Evolutionary conservation across 352 stramenopile species (phyloP).

Genomic region (Phytophthora boehmeriae): DNA sequence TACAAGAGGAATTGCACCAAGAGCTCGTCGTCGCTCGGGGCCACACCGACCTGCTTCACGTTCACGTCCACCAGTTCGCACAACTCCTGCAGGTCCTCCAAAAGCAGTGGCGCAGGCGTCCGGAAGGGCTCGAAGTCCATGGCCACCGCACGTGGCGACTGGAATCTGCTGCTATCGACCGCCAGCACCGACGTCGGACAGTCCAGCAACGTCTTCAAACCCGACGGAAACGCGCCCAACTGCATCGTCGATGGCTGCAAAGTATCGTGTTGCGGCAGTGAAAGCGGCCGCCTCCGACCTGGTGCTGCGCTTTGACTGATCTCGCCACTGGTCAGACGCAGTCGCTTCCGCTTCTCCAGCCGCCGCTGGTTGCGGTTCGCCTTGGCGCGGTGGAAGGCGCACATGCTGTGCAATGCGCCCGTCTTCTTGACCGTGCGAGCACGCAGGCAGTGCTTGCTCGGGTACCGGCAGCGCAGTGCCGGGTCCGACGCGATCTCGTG

Average conservation of each 20-base stretch:
- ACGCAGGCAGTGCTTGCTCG: constrained; percentile 60
- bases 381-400: constrained; percentile 59
- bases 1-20: neutral
- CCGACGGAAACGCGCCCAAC: constrained; percentile 8
- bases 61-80: constrained; percentile 39
- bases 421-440: constrained; percentile 65
- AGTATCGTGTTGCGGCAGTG: constrained; percentile 10
- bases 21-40: constrained; percentile 1
- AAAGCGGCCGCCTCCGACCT: neutral
- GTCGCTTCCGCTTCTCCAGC: constrained; percentile 45
- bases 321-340: constrained; percentile 21
- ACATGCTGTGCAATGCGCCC: constrained; percentile 63
- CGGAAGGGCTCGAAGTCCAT: constrained; percentile 42
- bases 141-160: constrained; percentile 30
- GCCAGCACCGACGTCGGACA: neutral
- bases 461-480: constrained; percentile 52
- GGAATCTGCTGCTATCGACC: constrained; percentile 4
- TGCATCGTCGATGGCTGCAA: constrained; percentile 1
- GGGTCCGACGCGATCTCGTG: constrained; percentile 45
- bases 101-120: constrained; percentile 35
- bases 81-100: constrained; percentile 48
- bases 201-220: constrained; percentile 5
- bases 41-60: constrained; percentile 7
- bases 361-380: constrained; percentile 66
- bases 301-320: neutral